Evolutionary conservation across 371 early-diverging fungal species (phyloP), one percentile per base, ranked within the genome.

Genomic region (Fennellomyces sp.): DNA sequence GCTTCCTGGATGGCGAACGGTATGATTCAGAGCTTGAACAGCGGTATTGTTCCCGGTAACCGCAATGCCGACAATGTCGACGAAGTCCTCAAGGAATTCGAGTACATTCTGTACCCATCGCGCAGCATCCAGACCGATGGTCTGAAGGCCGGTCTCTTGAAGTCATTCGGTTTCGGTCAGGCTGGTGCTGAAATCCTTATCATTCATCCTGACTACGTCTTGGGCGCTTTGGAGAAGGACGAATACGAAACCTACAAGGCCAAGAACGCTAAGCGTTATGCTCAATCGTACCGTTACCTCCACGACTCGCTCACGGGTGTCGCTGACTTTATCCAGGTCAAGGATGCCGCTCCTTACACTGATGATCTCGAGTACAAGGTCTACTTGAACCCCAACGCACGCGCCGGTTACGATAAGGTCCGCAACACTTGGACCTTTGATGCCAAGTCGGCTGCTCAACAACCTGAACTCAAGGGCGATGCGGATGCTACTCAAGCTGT

Each of bases 1-100:
- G 97, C 97, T 47, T 92, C 94, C n/a, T 96, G 95, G 95, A 97
- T 97, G 97, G 87, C 95, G 66, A 96, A 96, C 81, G 96, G 97
- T 63, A 85, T 92, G 61, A 78, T 96, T 59, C 96, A 97, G 73
- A 80, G 87, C 51, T 80, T 97, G 60, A 86, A 91, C 66, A 91
- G 93, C 35, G 95, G 97, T 69, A 76, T 94, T 59, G 82, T 96
- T 45, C 97, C 97, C 26, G 97, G 97, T 58, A 97, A 97, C 83
- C 94, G 96, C 69, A 97, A 97, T 72, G 90, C 93, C 45, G 97
- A 97, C 81, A 97, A 97, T 76, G 88, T 95, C 47, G 96, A 93
- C 60, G 85, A 81, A 38, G 78, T 87, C 19, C 85, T 97, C 69
- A 79, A 88, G 56, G 80, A 92, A 62, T 95, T 84, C 66, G 89